phyloP scores from a whole-genome alignment of 305 asterid genomes.

The Fraxinus xanthoxyloides region DNA sequence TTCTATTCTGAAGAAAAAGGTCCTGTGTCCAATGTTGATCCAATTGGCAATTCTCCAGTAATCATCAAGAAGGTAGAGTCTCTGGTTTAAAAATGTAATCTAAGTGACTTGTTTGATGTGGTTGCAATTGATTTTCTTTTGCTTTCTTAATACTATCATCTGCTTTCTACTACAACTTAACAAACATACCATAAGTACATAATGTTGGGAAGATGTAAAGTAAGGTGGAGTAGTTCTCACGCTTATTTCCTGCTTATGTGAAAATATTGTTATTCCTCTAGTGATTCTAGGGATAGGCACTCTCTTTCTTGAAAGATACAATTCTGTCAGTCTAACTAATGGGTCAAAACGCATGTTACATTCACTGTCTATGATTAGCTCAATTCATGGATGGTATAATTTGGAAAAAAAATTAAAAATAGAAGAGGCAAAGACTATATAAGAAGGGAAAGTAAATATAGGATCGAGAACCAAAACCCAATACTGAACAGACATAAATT shows the following conservation, averaged over 20 bases:
- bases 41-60: slow-evolving; percentile 97
- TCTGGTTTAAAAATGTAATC: neutral
- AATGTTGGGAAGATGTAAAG: neutral
- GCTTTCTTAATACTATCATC: neutral
- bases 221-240: neutral
- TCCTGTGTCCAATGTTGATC: slow-evolving; percentile 82
- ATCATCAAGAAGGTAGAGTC: slow-evolving; percentile 78
- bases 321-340: neutral
- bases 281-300: neutral
- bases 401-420: neutral
- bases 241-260: neutral
- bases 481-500: neutral
- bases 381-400: neutral
- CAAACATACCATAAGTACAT: neutral
- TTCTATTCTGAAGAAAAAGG: slow-evolving; percentile 86
- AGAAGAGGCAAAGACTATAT: neutral
- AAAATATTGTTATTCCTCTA: neutral
- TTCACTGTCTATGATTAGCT: neutral
- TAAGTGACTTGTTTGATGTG: slow-evolving; percentile 2
- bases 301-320: neutral
- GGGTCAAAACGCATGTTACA: neutral
- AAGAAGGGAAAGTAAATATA: neutral
- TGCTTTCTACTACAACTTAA: slow-evolving; percentile 6
- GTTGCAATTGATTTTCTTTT: slow-evolving; percentile 12
- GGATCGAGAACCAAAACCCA: neutral